phyloP scores from a whole-genome alignment of 116 monocot genomes.

The Iris pallida region DNA sequence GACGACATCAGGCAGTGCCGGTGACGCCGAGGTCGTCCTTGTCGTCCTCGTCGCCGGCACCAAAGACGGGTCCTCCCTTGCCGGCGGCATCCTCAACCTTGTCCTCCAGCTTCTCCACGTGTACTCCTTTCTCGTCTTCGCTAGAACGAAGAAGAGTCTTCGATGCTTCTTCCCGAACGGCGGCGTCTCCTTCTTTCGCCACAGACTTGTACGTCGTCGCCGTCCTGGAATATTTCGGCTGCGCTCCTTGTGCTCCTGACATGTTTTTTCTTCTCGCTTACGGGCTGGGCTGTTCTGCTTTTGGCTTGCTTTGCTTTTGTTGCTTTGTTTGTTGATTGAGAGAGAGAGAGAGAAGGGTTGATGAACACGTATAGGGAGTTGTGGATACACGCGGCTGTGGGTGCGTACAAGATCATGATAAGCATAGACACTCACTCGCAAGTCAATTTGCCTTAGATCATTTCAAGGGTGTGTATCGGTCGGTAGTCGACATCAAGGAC shows the following conservation, averaged over 20 bases:
- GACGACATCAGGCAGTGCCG: slow-evolving; percentile 36
- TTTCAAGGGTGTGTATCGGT: too few relatives aligned
- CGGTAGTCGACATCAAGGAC: too few relatives aligned
- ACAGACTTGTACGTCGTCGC: slow-evolving; percentile 71
- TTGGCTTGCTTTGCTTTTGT: too few relatives aligned
- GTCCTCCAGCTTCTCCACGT: slow-evolving; percentile 53
- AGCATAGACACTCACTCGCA: too few relatives aligned
- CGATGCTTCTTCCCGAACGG: slow-evolving; percentile 22
- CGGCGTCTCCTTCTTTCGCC: slow-evolving; percentile 20
- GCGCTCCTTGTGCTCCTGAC: slow-evolving; percentile 88
- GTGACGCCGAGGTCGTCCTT: slow-evolving; percentile 64
- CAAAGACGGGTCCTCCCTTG: slow-evolving; percentile 52
- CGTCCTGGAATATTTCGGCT: slow-evolving; percentile 54
- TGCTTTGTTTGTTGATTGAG: too few relatives aligned
- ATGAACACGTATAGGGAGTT: too few relatives aligned
- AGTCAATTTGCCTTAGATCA: too few relatives aligned
- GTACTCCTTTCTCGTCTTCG: slow-evolving; percentile 45
- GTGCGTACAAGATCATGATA: too few relatives aligned
- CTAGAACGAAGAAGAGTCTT: slow-evolving; percentile 12
- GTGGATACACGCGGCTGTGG: too few relatives aligned
- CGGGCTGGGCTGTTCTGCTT: too few relatives aligned
- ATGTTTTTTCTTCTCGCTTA: slow-evolving; percentile 10
- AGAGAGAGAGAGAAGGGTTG: too few relatives aligned
- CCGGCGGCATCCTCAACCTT: slow-evolving; percentile 52
- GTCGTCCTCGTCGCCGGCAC: slow-evolving; percentile 46